Base-by-base conservation (phyloP, 2,329 filamentous ascomycete genomes). In the Colletotrichum limetticola region DNA sequence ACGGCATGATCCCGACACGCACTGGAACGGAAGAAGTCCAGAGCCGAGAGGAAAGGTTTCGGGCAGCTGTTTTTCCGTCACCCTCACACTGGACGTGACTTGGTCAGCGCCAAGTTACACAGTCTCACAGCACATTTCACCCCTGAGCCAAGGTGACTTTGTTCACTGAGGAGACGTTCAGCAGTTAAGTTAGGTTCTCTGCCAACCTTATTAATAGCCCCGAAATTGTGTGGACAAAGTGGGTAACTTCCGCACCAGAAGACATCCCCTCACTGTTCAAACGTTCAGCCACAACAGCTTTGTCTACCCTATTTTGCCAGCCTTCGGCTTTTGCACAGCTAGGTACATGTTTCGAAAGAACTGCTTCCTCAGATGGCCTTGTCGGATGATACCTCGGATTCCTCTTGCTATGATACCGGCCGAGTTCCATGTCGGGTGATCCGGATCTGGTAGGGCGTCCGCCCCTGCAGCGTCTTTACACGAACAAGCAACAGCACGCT, bases 1-100 rank as follows among this genome's bases (percentile, higher is more conserved):
- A 70, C 66, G 60, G 59, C 70, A 70, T 70, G 16, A 61, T 72
- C 60, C 70, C 24, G 19, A 11, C 11, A 19, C 4, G 7, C 35
- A 14, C 26, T 35, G 70, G 65, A 65, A 37, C 66, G 70, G 70
- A 72, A 70, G 46, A 72, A 70, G 32, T 12, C 4, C 1, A 4
- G 2, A 1, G 26, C 70, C 70, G 59, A 6, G 9, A 5, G 5
- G 5, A 58, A 32, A 53, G 37, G 24, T 28, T 26, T 32, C 53
- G 53, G 37, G 8, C 14, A 1, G 22, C 30, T 22, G 24, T 55
- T 60, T 59, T 52, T 59, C 53, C 58, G 49, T 42, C 12, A 52
- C 57, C 57, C 26, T 55, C 2, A 30, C 32, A 14, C n/a, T 37
- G 30, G 11, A 46, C 32, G 42, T 7, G 4, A 49, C 19, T 49